A percentile compares a stretch with the other conserved stretches of the same genome.
These are phyloP conservation scores for Chlamydomonas reinhardtii DNA, from an alignment of 163 green algal species.

Conservation along the genomic window DNA sequence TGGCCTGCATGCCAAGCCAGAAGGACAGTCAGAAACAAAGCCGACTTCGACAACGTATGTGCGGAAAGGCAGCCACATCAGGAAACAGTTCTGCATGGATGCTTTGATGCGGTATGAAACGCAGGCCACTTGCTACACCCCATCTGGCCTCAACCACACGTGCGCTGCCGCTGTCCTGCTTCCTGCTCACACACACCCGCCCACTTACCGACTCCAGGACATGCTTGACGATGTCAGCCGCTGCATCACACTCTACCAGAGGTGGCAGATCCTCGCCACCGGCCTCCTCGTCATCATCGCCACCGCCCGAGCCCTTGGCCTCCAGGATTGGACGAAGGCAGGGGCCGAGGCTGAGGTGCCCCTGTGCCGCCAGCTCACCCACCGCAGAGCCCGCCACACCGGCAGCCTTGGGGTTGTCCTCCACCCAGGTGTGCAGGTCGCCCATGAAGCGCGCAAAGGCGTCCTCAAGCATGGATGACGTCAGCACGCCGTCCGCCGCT, in stretches of 20 bases:
- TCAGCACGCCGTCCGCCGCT: constrained; percentile 7
- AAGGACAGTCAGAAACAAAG: too few species aligned
- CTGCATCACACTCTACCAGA: constrained; percentile 25
- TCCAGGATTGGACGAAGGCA: constrained; percentile 43
- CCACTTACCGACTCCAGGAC: constrained; percentile 33
- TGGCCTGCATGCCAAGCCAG: too few species aligned
- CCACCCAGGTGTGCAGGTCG: constrained; percentile 34
- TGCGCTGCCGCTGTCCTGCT: too few species aligned
- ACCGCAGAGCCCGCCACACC: constrained; percentile 8
- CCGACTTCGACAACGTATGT: too few species aligned
- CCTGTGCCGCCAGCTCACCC: constrained; percentile 27
- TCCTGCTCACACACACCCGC: too few species aligned
- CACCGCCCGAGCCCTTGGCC: constrained; percentile 4
- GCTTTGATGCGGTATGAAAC: too few species aligned
- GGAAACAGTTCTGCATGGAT: too few species aligned
- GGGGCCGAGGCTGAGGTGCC: constrained; percentile 38
- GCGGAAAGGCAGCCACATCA: too few species aligned
- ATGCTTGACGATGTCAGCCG: constrained; percentile 17
- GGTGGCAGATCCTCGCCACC: constrained; percentile 5
- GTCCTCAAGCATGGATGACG: constrained; percentile 35
- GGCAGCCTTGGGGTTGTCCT: constrained; percentile 50
- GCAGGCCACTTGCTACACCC: too few species aligned
- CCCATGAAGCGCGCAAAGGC: constrained; percentile 42
- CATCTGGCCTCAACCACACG: too few species aligned
- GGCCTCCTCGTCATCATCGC: constrained; percentile 9